These are phyloP conservation scores for Claviceps quebecensis DNA, from an alignment of 2,329 filamentous ascomycete genomes.

Conservation along the genomic window DNA sequence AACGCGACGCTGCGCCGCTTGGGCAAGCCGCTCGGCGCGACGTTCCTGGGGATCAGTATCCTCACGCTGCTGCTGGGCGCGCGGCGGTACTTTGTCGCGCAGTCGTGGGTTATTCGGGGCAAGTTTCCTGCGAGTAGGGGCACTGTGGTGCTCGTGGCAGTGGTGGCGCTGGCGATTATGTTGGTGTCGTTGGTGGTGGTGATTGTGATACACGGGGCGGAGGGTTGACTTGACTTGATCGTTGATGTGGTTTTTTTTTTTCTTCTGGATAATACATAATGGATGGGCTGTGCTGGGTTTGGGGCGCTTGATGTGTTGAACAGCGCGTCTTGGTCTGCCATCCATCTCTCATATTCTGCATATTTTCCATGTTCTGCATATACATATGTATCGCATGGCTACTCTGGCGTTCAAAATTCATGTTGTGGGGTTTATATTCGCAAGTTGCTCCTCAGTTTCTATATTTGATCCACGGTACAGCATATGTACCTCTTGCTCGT, in stretches of 20 bases:
- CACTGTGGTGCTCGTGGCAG: slow-evolving; percentile 55
- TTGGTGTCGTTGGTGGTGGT: slow-evolving; percentile 45
- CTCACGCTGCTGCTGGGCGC: slow-evolving; percentile 64
- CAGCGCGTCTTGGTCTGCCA: too few species aligned
- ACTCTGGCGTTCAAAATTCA: too few species aligned
- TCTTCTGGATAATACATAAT: too few species aligned
- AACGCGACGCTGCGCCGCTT: slow-evolving; percentile 41
- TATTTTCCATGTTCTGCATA: too few species aligned
- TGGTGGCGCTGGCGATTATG: slow-evolving; percentile 51
- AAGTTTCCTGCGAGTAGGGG: slow-evolving; percentile 70
- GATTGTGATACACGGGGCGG: slow-evolving; percentile 34
- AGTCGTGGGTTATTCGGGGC: slow-evolving; percentile 66
- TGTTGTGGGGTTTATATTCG: too few species aligned
- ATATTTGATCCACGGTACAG: too few species aligned
- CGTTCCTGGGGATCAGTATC: slow-evolving; percentile 64
- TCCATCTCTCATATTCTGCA: too few species aligned
- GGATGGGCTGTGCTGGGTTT: background rate
- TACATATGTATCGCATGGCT: too few species aligned
- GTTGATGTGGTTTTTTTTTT: too few species aligned
- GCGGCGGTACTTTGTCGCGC: slow-evolving; percentile 62
- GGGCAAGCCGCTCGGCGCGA: slow-evolving; percentile 61
- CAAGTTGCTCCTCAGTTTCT: too few species aligned
- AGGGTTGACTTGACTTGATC: background rate
- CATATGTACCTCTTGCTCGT: too few species aligned
- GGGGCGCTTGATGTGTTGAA: too few species aligned